Base-by-base conservation (phyloP, 352 stramenopile genomes). In the Phytophthora fragariae region DNA sequence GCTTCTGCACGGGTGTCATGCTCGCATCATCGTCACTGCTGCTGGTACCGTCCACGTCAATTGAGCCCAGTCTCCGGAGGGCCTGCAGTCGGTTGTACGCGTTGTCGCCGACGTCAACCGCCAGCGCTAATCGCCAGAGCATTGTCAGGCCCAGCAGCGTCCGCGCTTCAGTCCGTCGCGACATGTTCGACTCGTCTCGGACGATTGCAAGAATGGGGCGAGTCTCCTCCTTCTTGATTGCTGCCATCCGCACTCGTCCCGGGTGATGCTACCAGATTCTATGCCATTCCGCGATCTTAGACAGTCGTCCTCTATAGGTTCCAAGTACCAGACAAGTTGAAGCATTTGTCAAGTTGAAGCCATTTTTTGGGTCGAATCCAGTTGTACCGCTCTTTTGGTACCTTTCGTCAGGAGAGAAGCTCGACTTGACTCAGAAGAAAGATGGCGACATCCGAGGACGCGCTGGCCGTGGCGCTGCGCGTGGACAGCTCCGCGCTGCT, bases 361-460 rank as follows among this genome's bases (percentile, higher is more conserved):
- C 35, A 41, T 12, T 41, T 41, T 41, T 41, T 41, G 35, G 10
- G 35, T 41, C 35, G 14, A 41, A 41, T 41, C 35, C 35, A 12
- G 8, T 15, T 41, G 35, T 41, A 41, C 35, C 35, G 35, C 35
- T 15, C 35, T 41, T 41, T 41, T 41, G 35, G 35, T 41, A 41
- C 35, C 35, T 12, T 41, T 12, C 24, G 24, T n/a, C 4, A 41
- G 35, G 15, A 41, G 35, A 41, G 35, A 15, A 41, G 24, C 24
- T 27, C 24, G 24, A 41, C 35, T 41, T 41, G 10, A 41, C 35
- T 41, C 35, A 41, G 35, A 70, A 60, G 27, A 64, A 65, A 41
- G 57, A 72, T 75, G 72, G 59, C 58, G 67, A 67, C 68, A 60
- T 70, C 62, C 15, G 56, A 76, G 29, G 57, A 80, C 31, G 76